These are phyloP conservation scores for Paramecium sexaurelia DNA, from an alignment of 73 alveolate genomes.

Conservation along the genomic window DNA sequence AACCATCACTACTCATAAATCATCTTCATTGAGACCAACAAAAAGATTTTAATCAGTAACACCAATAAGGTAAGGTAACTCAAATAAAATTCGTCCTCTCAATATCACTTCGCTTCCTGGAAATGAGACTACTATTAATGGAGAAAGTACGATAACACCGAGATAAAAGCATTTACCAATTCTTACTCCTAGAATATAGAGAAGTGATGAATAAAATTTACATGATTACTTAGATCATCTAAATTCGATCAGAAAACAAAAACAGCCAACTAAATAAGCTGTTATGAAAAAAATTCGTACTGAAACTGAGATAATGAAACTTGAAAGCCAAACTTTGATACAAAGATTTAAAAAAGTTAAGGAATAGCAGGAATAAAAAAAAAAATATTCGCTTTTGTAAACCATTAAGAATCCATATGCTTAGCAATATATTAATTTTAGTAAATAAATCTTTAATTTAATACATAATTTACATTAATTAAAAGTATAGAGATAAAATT, in stretches of 20 bases:
- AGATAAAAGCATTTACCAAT: background rate
- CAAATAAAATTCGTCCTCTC: background rate
- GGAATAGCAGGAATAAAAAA: background rate
- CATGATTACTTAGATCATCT: slow-evolving; percentile 34
- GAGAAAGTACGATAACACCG: background rate
- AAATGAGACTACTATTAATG: background rate
- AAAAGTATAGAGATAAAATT: slow-evolving; percentile 17
- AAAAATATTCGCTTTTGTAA: background rate
- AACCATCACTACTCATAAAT: background rate
- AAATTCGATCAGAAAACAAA: background rate
- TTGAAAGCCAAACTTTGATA: background rate
- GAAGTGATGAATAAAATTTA: slow-evolving; percentile 19
- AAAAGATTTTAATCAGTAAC: background rate
- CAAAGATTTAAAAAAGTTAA: slow-evolving; percentile 5
- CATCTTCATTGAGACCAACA: background rate
- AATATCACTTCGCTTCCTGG: slow-evolving; percentile 10
- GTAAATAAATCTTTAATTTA: slow-evolving; percentile 12
- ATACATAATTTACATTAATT: slow-evolving; percentile 38
- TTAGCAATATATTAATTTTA: slow-evolving; percentile 10
- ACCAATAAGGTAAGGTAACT: background rate
- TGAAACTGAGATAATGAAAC: slow-evolving; percentile 23
- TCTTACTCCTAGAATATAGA: background rate
- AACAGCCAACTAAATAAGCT: slow-evolving; percentile 7
- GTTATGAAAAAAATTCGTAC: background rate
- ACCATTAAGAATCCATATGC: slow-evolving; percentile 24